Evolutionary conservation across 106 monocot species (phyloP).

Genomic region (Dendrobium officinale): DNA sequence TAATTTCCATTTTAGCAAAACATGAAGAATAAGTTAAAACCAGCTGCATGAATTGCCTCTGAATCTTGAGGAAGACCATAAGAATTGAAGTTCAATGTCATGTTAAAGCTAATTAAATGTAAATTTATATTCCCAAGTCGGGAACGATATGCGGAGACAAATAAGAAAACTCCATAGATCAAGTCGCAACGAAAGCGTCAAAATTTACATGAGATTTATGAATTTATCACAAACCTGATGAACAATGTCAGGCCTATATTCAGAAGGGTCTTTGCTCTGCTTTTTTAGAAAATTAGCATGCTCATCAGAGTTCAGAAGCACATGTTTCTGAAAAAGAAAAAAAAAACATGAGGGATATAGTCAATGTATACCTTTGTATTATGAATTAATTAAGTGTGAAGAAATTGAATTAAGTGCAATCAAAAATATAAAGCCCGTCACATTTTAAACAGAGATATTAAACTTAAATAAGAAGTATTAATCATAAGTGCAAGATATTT

Average conservation of each 20-base stretch:
- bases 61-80: neutral
- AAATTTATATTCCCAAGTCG: neutral
- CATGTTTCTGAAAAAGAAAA: slow-evolving; percentile 34
- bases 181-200: neutral
- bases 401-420: neutral
- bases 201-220: neutral
- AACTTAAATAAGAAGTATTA: neutral
- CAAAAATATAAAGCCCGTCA: neutral
- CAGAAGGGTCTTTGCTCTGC: slow-evolving; percentile 58
- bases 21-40: neutral
- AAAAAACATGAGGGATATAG: slow-evolving; percentile 1
- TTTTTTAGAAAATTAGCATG: slow-evolving; percentile 66
- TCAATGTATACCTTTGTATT: neutral
- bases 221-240: slow-evolving; percentile 37
- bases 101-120: neutral
- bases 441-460: neutral
- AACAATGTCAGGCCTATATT: slow-evolving; percentile 74
- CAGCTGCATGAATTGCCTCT: neutral
- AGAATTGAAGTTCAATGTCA: neutral
- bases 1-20: slow-evolving; percentile 1
- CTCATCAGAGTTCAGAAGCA: slow-evolving; percentile 69
- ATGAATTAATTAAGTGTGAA: neutral
- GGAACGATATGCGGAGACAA: neutral
- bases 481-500: neutral
- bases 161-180: neutral